These are phyloP conservation scores for Erythrobasidium yunnanense DNA, from an alignment of 768 basidiomycete species.

Conservation along the genomic window DNA sequence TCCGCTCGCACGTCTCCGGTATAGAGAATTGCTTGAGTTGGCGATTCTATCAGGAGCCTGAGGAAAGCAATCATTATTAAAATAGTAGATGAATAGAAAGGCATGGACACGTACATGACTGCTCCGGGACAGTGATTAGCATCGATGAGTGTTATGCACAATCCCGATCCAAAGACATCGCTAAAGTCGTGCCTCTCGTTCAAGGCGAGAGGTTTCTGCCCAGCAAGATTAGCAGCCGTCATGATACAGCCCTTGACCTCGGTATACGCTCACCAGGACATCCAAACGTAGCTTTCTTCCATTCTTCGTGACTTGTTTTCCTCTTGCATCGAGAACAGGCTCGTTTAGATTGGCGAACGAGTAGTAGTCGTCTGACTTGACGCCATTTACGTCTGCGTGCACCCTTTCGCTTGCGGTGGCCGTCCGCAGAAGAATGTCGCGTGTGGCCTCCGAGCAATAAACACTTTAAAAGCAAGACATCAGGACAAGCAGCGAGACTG, in stretches of 20 bases:
- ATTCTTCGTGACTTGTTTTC: conserved; percentile 1
- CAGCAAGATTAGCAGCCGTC: not conserved
- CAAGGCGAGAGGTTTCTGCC: conserved; percentile 7
- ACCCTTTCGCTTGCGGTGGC: conserved; percentile 19
- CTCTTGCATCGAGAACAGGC: not conserved
- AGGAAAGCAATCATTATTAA: not conserved
- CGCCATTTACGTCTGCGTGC: conserved; percentile 11
- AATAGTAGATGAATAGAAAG: not conserved
- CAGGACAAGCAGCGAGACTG: not conserved
- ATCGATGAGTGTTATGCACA: conserved; percentile 24
- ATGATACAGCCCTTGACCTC: not conserved
- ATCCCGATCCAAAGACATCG: conserved; percentile 10
- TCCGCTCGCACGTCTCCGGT: conserved; percentile 91
- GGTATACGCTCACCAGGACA: conserved; percentile 2
- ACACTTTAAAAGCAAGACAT: not conserved
- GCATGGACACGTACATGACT: conserved; percentile 6
- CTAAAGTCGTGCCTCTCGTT: conserved; percentile 21
- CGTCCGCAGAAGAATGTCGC: conserved; percentile 15
- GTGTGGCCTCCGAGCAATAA: conserved; percentile 22
- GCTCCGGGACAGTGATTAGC: conserved; percentile 30
- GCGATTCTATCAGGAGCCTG: conserved; percentile 52
- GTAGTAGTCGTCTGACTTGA: conserved; percentile 23
- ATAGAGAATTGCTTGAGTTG: conserved; percentile 63
- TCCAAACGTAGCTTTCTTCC: conserved; percentile 4
- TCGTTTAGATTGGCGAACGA: conserved; percentile 15